Base-by-base conservation (phyloP, 139 green algal species). In the Deuterostichococcus epilithicus region DNA sequence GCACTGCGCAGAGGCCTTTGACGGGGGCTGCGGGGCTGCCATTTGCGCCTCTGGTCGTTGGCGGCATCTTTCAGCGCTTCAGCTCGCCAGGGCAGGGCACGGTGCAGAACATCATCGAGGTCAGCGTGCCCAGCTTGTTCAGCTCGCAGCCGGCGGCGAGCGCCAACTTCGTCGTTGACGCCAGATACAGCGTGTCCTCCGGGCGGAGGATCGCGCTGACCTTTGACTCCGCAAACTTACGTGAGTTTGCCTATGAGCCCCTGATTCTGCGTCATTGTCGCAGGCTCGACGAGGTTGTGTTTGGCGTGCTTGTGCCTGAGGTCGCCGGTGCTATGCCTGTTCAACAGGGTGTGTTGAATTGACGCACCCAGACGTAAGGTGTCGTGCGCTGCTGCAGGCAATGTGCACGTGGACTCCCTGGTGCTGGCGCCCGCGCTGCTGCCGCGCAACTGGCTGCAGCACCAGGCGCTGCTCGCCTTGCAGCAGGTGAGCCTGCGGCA, bases 81-180 rank as follows among this genome's bases (percentile, higher is more conserved):
- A 73, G 63, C 13, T 65, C 59, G 5, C 30, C 71, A 33, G 75
- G 67, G 8, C 52, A 68, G 8, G 85, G 85, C 47, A 39, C 52
- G n/a, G 85, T 86, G 44, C 33, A 82, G 22, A 90, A 90, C 76
- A 81, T 90, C 63, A 90, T 90, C 63, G 74, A 89, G 59, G n/a
- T 79, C 52, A 79, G 73, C 32, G 47, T 83, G 2, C 73, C 78
- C 4, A 38, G 58, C 26, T 18, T 83, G 47, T 68, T 83, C 28
- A 69, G 63, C 63, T 69, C 63, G 5, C 30, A 69, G 63, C 32
- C 63, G 1, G 10, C 2, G 68, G 39, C 34, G 66, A 63, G 59
- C 23, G 52, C 72, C 0, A 83, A 77, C 39, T 36, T 86, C 5
- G 67, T 78, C 38, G 85, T 89, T 28, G 75, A 81, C 33, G 85